Base-by-base conservation (phyloP, 2,329 filamentous ascomycete genomes). In the Aspergillus fijiensis region DNA sequence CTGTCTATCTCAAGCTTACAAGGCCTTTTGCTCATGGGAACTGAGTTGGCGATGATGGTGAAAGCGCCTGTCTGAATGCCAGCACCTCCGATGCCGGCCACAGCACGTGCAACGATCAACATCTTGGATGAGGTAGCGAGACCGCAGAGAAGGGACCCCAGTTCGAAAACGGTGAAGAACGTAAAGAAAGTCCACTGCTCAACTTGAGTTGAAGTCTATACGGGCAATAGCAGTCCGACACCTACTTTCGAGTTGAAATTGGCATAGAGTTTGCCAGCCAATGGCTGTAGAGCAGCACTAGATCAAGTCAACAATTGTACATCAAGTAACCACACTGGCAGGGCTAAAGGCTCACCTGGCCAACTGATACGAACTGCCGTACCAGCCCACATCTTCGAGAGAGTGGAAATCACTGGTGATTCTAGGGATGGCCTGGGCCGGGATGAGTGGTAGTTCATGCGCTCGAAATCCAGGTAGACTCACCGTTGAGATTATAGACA, bases 401-500 rank as follows among this genome's bases (percentile, higher is more conserved):
- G 73, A 74, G 50, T 72, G 66, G 39, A 76, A 76, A 2, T 74
- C 60, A 19, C 61, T 79, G 0, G 82, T 84, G 58, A 85, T 84
- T 52, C 73, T 71, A 1, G 82, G 82, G 55, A 82, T 76, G 3
- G 82, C 75, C 74, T 77, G 25, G 7, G 4, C n/a, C 3, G 23
- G 29, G 39, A 48, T 27, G 23, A 47, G 21, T 6, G 10, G 7
- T 23, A 19, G 35, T 10, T 23, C 11, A 45, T 29, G n/a, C 25
- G 7, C 14, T 33, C n/a, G 16, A 11, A 33, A 3, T 23, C 2
- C 4, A 9, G 6, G 7, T 57, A n/a, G 31, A 42, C 53, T 50
- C 57, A 76, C 83, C 4, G 84, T 85, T 9, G 78, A 74, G 56
- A 86, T 76, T 54, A 86, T 84, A 1, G 82, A 82, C 42, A 76